Percentiles rank a stretch among this genome's conserved stretches.
Conservation (phyloP, 768 basidiomycete species). For the Lactarius trivialis region DNA sequence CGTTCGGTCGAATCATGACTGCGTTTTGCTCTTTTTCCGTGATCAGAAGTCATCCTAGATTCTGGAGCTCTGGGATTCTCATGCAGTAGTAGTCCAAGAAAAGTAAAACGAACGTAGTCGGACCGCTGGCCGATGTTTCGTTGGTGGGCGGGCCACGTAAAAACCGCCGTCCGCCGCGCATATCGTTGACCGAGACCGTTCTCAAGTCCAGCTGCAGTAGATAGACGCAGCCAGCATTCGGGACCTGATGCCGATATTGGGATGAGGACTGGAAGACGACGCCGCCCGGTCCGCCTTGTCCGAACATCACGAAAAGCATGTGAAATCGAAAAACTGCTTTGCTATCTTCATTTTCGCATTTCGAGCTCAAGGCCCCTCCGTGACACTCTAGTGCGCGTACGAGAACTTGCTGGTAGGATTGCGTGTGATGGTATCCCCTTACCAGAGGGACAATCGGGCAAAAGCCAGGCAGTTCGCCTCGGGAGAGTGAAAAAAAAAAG, state of each 20-base stretch:
- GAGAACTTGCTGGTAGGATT: background rate
- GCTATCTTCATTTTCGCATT: background rate
- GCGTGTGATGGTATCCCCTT: background rate
- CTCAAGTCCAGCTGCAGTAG: background rate
- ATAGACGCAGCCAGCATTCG: background rate
- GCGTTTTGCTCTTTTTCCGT: background rate
- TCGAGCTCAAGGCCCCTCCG: background rate
- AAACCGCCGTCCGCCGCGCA: background rate
- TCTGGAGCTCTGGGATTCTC: background rate
- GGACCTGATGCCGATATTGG: background rate
- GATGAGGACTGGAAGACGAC: background rate
- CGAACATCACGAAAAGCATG: background rate
- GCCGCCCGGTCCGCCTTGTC: background rate
- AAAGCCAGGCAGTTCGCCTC: background rate
- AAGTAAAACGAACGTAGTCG: background rate
- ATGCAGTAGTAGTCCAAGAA: background rate
- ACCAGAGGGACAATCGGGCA: background rate
- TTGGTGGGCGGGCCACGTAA: background rate
- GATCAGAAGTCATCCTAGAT: background rate
- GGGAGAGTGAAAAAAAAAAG: background rate
- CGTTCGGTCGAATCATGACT: background rate
- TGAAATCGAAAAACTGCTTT: background rate
- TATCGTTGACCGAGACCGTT: background rate
- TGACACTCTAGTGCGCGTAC: background rate
- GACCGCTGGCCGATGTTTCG: slow-evolving; percentile 5